Evolutionary conservation across 805 yeast genomes (phyloP), one percentile per base, ranked within the genome.

Genomic region (Cyberlindnera xylosilytica): DNA sequence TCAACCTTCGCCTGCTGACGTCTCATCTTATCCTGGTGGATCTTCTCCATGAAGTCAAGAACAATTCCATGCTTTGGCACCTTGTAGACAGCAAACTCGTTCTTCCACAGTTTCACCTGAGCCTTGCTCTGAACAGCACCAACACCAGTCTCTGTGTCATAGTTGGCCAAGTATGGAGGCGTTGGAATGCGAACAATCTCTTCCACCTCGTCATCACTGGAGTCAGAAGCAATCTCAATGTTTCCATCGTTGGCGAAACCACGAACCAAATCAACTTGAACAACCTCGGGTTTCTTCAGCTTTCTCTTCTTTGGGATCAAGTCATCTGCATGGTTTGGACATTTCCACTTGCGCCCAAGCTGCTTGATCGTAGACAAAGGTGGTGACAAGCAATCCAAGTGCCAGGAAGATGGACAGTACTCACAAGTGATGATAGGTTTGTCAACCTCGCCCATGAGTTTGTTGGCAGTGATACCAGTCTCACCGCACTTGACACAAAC

Each of bases 391-490:
- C 98, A 90, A 63, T 91, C 97, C 36, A 90, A 63, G 64, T 90
- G 98, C 95, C 95, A 90, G 15, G 81, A 74, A 4, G 84, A 68
- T 0, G 83, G 70, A 62, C 98, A 90, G 56, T 82, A 85, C 56
- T 88, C 97, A 62, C 98, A 90, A 43, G 76, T 78, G 13, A 81
- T 74, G 16, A 90, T 69, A 27, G 75, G 70, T 37, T 74, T 69
- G 33, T 78, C 74, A 17, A 65, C 56, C 13, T 52, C 66, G 6
- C 70, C 70, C 41, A 61, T 58, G 19, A 69, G 63, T 57, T 68
- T 62, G 19, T 69, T 52, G 1, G 54, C 46, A 13, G 68, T 63
- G 40, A 83, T 64, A 0, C 88, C 93, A 5, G 93, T 80, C 18
- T 68, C 65, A 1, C 83, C 82, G 66, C 99, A 91, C 48, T 73